Base-by-base conservation (phyloP, 129 eudicot species). In the Rutidosis leptorrhynchoides region DNA sequence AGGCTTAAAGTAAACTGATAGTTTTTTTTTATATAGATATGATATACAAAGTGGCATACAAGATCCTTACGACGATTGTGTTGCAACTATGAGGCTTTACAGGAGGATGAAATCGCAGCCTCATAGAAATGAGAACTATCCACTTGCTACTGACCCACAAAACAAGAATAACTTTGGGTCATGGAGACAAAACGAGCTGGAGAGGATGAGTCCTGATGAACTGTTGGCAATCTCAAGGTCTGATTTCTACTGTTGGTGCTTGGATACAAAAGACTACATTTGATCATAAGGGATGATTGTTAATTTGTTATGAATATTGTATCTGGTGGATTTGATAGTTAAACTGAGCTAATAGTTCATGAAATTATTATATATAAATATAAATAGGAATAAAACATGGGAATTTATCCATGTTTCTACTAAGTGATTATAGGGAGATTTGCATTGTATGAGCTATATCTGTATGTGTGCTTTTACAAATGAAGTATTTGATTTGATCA, bases 161-260 rank as follows among this genome's bases (percentile, higher is more conserved):
- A 93, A 89, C 53, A 77, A 86, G 49, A 86, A 94, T 45, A 94
- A 71, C 60, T 81, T 86, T 72, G 87, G 90, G 37, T 73, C 92
- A 0, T 78, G 97, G 95, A 74, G 97, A 67, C 90, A 89, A 73
- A 79, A 14, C 52, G 99, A 94, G 78, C 95, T 94, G 12, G 93
- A 86, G 81, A 86, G 83, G 77, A 89, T 89, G 99, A 81, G 77
- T 52, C 90, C 99, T 49, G 94, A 86, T 26, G 84, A 84, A 46
- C 69, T 94, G 65, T 57, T 94, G 70, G 74, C 83, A 19, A 72
- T 84, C 29, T 94, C 99, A 28, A 86, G 96, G 81, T 83, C 97
- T 12, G 99, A 94, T 77, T 94, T 80, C 65, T 94, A 83, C 22
- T 94, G 99, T 60, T 94, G 99, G 99, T 94, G 99, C 86, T 79